These are phyloP conservation scores for Saccharomycopsis malanga DNA, from an alignment of 805 yeast species.

Conservation along the genomic window DNA sequence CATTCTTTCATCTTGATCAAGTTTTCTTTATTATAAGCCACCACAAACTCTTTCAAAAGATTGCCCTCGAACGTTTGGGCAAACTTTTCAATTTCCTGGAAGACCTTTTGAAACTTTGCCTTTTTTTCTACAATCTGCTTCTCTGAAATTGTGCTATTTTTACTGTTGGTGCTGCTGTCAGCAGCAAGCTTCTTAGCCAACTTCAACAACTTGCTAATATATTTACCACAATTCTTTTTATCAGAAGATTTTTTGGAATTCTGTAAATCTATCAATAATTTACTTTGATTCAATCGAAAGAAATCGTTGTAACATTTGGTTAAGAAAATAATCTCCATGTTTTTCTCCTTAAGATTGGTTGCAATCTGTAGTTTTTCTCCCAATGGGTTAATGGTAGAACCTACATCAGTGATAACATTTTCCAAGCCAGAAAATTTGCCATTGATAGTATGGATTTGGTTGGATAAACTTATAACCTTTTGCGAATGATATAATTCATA, in stretches of 20 bases:
- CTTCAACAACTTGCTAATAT: constrained; percentile 18
- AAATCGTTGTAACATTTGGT: constrained; percentile 74
- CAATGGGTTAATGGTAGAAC: constrained; percentile 56
- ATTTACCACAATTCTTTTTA: constrained; percentile 56
- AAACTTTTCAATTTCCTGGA: constrained; percentile 52
- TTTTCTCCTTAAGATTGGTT: constrained; percentile 66
- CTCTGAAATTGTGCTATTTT: not conserved
- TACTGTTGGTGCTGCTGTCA: not conserved
- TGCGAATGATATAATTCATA: constrained; percentile 62
- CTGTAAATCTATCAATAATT: constrained; percentile 52
- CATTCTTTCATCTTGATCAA: constrained; percentile 66
- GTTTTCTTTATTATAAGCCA: constrained; percentile 65
- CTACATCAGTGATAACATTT: constrained; percentile 46
- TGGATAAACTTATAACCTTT: constrained; percentile 50
- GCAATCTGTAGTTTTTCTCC: constrained; percentile 62
- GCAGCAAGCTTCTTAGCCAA: constrained; percentile 17
- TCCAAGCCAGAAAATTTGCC: constrained; percentile 46
- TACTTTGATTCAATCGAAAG: constrained; percentile 43
- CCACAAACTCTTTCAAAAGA: constrained; percentile 61
- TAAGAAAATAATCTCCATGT: constrained; percentile 63
- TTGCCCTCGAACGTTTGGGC: constrained; percentile 72
- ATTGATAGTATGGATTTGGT: constrained; percentile 40
- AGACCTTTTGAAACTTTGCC: constrained; percentile 25
- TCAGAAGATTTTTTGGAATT: constrained; percentile 41
- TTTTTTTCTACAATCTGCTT: not conserved